Base-by-base conservation (phyloP, 2,329 filamentous ascomycete genomes). In the Fusarium chuoi region DNA sequence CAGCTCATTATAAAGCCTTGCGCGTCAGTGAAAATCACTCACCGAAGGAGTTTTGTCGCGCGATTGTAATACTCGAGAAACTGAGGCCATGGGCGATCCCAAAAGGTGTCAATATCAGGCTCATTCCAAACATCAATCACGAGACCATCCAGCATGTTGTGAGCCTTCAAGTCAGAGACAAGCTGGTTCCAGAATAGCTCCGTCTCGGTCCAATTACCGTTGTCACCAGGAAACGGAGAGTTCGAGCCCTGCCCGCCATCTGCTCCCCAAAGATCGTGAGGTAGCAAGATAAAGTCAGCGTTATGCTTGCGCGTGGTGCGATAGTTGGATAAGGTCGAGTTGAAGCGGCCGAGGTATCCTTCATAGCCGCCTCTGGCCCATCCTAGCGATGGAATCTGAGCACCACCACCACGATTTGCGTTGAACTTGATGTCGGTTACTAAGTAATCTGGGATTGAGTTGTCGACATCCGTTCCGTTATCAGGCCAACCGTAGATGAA, bases 91-190 rank as follows among this genome's bases (percentile, higher is more conserved):
- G 59, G 6, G 6, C 38, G 38, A 38, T 39, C 30, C 59, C 59
- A 62, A 1, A 62, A 62, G 9, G 30, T 33, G 6, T 44, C 30
- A 4, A 62, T 44, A 22, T 62, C 59, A 5, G 59, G 51, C 39
- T 62, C 59, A 24, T 62, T 62, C 59, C 59, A 62, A 6, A 62
- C 30, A 30, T 62, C 49, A 14, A 62, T 45, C 4, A 58, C 59
- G 1, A 62, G 59, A 2, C 51, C 22, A 1, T 57, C 15, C 0
- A 58, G 7, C 51, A 62, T 62, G 3, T 44, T 14, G 13, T 62
- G 12, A 0, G 12, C 7, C 20, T 45, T 57, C 9, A 62, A 58
- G 5, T 62, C 59, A 2, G 30, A 57, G 11, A 58, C 6, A 5
- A 62, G 6, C 17, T 58, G 59, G 0, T 2, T 3, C 49, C 51